A percentile compares a stretch with the other conserved stretches of the same genome.
These are phyloP conservation scores for Geotrichum europaeum DNA, from an alignment of 1,139 yeast genomes.

Conservation along the genomic window DNA sequence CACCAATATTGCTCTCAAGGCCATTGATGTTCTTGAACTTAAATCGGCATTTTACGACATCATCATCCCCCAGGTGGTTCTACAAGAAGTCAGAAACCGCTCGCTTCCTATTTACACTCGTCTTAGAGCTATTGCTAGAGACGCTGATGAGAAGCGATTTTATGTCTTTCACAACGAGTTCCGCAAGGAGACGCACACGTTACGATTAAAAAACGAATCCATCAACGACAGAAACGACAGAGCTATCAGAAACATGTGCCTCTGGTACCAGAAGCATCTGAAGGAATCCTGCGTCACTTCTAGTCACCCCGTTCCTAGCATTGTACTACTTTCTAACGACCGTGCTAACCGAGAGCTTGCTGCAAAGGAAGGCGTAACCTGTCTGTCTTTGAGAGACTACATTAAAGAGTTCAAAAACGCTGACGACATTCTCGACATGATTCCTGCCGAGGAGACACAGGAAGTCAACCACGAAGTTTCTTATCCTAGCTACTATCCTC, in stretches of 20 bases:
- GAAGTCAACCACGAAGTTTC: slow-evolving; percentile 45
- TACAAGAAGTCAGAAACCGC: slow-evolving; percentile 86
- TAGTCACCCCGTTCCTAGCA: slow-evolving; percentile 35
- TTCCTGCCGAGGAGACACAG: slow-evolving; percentile 50
- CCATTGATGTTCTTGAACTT: slow-evolving; percentile 84
- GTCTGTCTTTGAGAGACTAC: slow-evolving; percentile 58
- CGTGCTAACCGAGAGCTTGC: slow-evolving; percentile 60
- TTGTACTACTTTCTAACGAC: slow-evolving; percentile 75
- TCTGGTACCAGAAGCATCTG: slow-evolving; percentile 70
- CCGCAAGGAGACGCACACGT: slow-evolving; percentile 60
- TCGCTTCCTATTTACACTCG: slow-evolving; percentile 86
- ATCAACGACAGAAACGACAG: slow-evolving; percentile 91
- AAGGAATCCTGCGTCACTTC: slow-evolving; percentile 26
- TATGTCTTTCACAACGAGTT: slow-evolving; percentile 93
- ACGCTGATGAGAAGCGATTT: slow-evolving; percentile 73
- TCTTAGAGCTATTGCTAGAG: slow-evolving; percentile 64
- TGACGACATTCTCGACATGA: slow-evolving; percentile 71
- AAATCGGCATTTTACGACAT: slow-evolving; percentile 77
- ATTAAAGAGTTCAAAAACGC: slow-evolving; percentile 67
- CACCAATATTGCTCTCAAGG: slow-evolving; percentile 81
- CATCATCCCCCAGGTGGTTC: slow-evolving; percentile 85
- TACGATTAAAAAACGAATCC: slow-evolving; percentile 59
- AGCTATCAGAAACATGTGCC: slow-evolving; percentile 70
- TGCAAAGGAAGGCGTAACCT: slow-evolving; percentile 45
- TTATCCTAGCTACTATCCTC: slow-evolving; percentile 74